These are phyloP conservation scores for Teunomyces panamensis DNA, from an alignment of 805 yeast species.

Conservation along the genomic window DNA sequence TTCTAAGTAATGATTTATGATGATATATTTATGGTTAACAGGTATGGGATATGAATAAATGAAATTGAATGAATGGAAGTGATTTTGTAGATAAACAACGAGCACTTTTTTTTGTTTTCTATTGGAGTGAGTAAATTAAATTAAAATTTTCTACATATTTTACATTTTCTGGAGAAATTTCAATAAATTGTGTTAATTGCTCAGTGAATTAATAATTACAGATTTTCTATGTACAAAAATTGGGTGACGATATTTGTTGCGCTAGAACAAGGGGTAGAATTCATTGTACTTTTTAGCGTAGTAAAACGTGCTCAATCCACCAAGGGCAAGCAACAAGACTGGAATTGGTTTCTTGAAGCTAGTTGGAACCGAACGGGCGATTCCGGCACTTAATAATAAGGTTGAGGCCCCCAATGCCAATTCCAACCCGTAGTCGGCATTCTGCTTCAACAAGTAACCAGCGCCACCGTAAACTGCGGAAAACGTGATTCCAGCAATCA, in stretches of 20 bases:
- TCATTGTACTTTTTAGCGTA: conserved; percentile 74
- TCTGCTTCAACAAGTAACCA: conserved; percentile 70
- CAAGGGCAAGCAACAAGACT: conserved; percentile 57
- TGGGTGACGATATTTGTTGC: no score
- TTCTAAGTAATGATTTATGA: conserved; percentile 3
- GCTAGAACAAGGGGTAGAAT: conserved; percentile 45
- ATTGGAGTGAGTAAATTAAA: no score
- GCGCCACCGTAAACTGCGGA: conserved; percentile 62
- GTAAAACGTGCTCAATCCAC: conserved; percentile 61
- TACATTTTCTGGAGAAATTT: no score
- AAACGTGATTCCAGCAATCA: conserved; percentile 69
- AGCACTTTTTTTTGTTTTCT: not conserved
- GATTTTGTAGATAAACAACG: not conserved
- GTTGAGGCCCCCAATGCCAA: conserved; percentile 72
- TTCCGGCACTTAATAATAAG: conserved; percentile 64
- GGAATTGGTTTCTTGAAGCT: conserved; percentile 75
- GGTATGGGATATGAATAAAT: not conserved
- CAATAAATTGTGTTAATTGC: no score
- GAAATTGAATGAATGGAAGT: not conserved
- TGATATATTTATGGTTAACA: not conserved
- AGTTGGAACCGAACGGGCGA: conserved; percentile 63
- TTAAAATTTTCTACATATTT: no score
- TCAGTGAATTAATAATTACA: no score
- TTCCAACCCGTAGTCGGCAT: conserved; percentile 79
- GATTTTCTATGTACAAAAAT: not conserved